These are phyloP conservation scores for Smithsoniella earleae DNA, from an alignment of 163 green algal species.

Conservation along the genomic window DNA sequence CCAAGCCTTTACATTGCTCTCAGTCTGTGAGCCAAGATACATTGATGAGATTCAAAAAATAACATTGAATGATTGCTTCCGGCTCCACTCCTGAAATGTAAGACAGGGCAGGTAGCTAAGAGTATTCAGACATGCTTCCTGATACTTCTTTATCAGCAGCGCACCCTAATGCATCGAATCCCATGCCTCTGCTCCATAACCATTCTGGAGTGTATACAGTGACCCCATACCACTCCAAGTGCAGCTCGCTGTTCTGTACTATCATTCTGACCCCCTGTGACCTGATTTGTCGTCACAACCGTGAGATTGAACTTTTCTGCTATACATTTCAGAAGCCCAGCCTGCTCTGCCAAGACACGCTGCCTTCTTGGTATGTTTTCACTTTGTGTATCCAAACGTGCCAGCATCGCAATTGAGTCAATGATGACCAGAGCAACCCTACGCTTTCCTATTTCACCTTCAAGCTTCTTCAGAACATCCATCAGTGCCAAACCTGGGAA, in stretches of 20 bases:
- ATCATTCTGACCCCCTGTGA: background rate
- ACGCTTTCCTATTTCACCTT: background rate
- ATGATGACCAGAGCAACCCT: slow-evolving; percentile 2
- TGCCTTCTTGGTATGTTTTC: background rate
- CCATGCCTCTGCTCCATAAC: slow-evolving; percentile 20
- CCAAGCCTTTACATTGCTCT: background rate
- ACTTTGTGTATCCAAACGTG: background rate
- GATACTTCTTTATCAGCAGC: too few relatives aligned
- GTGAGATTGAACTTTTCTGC: slow-evolving; percentile 27
- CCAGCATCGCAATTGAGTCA: slow-evolving; percentile 30
- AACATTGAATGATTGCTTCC: too few relatives aligned
- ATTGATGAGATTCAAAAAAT: too few relatives aligned
- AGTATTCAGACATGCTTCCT: too few relatives aligned
- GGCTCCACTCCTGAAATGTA: too few relatives aligned
- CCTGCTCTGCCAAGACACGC: slow-evolving; percentile 1
- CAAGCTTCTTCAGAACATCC: background rate
- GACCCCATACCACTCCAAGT: slow-evolving; percentile 19
- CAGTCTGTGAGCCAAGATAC: background rate
- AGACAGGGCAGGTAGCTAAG: too few relatives aligned
- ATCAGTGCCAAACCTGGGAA: slow-evolving; percentile 7
- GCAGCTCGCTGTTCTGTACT: slow-evolving; percentile 16
- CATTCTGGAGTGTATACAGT: slow-evolving; percentile 4
- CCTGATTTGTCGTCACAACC: slow-evolving; percentile 9
- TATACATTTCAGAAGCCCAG: background rate
- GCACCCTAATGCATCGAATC: background rate